These are phyloP conservation scores for Ogataea ganodermae DNA, from an alignment of 805 yeast species.

Conservation along the genomic window DNA sequence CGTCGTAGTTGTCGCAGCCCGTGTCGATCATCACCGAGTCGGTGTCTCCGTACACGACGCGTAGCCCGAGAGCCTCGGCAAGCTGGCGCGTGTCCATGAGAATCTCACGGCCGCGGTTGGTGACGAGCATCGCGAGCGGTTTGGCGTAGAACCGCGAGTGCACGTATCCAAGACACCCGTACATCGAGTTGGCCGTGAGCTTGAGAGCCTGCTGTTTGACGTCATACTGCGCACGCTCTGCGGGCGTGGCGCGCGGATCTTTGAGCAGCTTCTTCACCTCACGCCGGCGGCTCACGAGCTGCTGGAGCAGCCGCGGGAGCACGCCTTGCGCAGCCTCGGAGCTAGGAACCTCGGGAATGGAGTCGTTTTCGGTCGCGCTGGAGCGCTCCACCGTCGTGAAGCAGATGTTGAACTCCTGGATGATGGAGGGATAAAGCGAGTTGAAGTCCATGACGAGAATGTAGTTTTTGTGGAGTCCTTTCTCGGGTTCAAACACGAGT, in stretches of 20 bases:
- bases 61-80: conserved; percentile 79
- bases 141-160: conserved; percentile 93
- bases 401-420: conserved; percentile 95
- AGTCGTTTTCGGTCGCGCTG: conserved; percentile 42
- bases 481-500: conserved; percentile 93
- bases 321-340: conserved; percentile 69
- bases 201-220: conserved; percentile 95
- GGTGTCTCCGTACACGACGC: conserved; percentile 97
- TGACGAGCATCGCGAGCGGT: conserved; percentile 93
- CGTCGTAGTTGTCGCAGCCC: conserved; percentile 63
- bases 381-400: conserved; percentile 89
- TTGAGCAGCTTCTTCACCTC: conserved; percentile 88
- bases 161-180: conserved; percentile 94
- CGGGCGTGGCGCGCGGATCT: conserved; percentile 61
- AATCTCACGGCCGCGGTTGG: conserved; percentile 94
- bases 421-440: conserved; percentile 93
- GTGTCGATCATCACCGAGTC: conserved; percentile 99
- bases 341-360: conserved; percentile 70
- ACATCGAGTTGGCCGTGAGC: conserved; percentile 98
- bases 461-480: conserved; percentile 87
- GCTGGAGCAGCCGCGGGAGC: conserved; percentile 78
- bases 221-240: conserved; percentile 82
- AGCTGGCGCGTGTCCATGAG: conserved; percentile 88
- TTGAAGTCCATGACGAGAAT: conserved; percentile 97
- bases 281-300: conserved; percentile 86